These are phyloP conservation scores for Phyllosticta ampelicida DNA, from an alignment of 2,329 filamentous ascomycete species.

Conservation along the genomic window DNA sequence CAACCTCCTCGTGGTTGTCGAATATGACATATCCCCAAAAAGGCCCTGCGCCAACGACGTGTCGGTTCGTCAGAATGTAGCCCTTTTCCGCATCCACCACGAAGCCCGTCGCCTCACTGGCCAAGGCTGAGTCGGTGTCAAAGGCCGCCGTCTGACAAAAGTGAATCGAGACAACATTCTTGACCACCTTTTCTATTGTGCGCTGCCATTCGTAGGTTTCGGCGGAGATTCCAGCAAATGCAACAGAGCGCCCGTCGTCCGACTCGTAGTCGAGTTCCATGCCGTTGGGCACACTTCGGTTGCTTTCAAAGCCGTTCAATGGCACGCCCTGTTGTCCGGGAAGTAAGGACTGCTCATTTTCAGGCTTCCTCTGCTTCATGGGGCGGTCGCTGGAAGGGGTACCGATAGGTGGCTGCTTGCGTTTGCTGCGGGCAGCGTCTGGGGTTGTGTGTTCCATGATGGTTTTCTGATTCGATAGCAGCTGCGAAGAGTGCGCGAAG, in stretches of 20 bases:
- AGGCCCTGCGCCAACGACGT: conserved; percentile 88
- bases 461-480: neutral
- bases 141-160: conserved; percentile 98
- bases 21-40: conserved; percentile 99
- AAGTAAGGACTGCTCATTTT: conserved; percentile 26
- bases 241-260: conserved; percentile 27
- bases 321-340: conserved; percentile 30
- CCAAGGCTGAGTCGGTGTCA: conserved; percentile 88
- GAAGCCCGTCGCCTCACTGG: conserved; percentile 93
- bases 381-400: conserved; percentile 39
- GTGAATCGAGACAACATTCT: conserved; percentile 95
- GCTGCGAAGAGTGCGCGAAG: neutral
- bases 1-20: conserved; percentile 94
- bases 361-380: conserved; percentile 44
- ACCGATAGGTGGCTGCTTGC: conserved; percentile 44
- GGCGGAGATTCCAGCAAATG: conserved; percentile 35
- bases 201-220: conserved; percentile 87
- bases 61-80: conserved; percentile 49
- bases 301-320: conserved; percentile 11
- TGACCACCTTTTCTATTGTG: conserved; percentile 87
- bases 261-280: conserved; percentile 33
- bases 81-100: conserved; percentile 91
- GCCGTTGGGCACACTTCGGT: conserved; percentile 34
- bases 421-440: conserved; percentile 37
- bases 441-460: conserved; percentile 8